These are phyloP conservation scores for Pisolithus albus DNA, from an alignment of 768 basidiomycete genomes.

Conservation along the genomic window DNA sequence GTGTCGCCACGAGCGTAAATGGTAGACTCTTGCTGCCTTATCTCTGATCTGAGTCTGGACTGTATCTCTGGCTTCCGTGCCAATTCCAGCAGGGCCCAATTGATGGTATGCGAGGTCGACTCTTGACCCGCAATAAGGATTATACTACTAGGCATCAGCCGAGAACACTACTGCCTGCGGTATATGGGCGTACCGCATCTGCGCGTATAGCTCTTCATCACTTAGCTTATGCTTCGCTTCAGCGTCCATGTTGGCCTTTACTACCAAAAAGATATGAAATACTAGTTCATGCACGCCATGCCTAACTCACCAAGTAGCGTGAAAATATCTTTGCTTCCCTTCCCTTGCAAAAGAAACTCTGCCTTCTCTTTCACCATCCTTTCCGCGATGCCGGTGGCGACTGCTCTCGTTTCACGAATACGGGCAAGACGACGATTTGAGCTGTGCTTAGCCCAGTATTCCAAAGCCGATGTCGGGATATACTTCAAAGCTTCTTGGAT, in stretches of 20 bases:
- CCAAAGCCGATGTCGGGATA: slow-evolving; percentile 27
- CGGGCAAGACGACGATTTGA: slow-evolving; percentile 12
- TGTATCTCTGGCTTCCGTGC: slow-evolving; percentile 54
- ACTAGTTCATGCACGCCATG: background rate
- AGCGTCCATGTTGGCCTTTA: slow-evolving; percentile 24
- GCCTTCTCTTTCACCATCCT: slow-evolving; percentile 11
- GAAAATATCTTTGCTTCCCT: slow-evolving; percentile 6
- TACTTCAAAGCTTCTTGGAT: slow-evolving; percentile 24
- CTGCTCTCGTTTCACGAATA: background rate
- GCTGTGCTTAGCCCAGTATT: slow-evolving; percentile 28
- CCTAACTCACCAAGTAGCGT: slow-evolving; percentile 33
- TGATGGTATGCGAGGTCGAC: slow-evolving; percentile 51
- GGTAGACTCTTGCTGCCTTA: slow-evolving; percentile 18
- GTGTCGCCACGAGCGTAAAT: slow-evolving; percentile 32
- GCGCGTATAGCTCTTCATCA: slow-evolving; percentile 7
- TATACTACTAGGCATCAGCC: slow-evolving; percentile 23
- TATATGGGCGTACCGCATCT: slow-evolving; percentile 14
- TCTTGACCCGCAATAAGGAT: slow-evolving; percentile 50
- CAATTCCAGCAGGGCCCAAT: slow-evolving; percentile 61
- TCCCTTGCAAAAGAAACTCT: slow-evolving; percentile 2
- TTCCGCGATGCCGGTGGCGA: slow-evolving; percentile 2
- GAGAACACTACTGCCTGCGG: background rate
- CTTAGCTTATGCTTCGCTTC: slow-evolving; percentile 20
- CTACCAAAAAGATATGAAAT: slow-evolving; percentile 1
- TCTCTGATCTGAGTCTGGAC: slow-evolving; percentile 53